Base-by-base conservation (phyloP, 2,329 filamentous ascomycete genomes). In the Xylariaceae sp. region DNA sequence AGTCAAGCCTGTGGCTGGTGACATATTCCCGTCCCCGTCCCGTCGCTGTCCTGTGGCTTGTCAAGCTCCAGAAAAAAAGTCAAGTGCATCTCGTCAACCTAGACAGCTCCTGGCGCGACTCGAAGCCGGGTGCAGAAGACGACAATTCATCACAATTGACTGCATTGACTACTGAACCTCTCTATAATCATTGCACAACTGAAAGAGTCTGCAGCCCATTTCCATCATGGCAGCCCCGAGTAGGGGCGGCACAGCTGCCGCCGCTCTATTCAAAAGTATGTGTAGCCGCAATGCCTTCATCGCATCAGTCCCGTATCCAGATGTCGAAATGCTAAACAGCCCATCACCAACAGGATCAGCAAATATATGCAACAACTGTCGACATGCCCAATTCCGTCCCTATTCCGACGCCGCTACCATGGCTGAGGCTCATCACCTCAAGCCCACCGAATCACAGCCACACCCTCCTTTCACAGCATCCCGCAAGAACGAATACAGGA, bases 191-290 rank as follows among this genome's bases (percentile, higher is more conserved):
- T n/a, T n/a, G n/a, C 10, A 46, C 45, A 51, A 27, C 22, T 52
- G 54, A 53, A 47, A 47, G 46, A 39, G 42, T 31, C 47, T 55
- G 50, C 42, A 17, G 39, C 48, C 42, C 43, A 54, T 40, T 45
- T 38, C 46, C 51, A 72, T 48, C 51, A 80, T 83, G 80, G 71
- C 76, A 58, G 74, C 76, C 58, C 75, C 78, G 61, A 80, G 79
- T 71, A 78, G 80, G 73, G 78, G 80, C 57, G 67, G 75, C 57
- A 72, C 68, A 62, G 73, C 74, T 63, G 66, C 75, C 51, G 70
- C 74, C 60, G 71, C 71, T 56, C 68, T 77, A 47, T 59, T 83
- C 50, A 71, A 72, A 63, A 71, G 81, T 83, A 62, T 64, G 76
- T 65, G 45, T 35, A 17, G 17, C 17, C 30, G 9, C 35, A 38